A percentile compares a stretch with the other conserved stretches of the same genome.
Conservation (phyloP, 208 protist species). For the Leishmania martiniquensis region DNA sequence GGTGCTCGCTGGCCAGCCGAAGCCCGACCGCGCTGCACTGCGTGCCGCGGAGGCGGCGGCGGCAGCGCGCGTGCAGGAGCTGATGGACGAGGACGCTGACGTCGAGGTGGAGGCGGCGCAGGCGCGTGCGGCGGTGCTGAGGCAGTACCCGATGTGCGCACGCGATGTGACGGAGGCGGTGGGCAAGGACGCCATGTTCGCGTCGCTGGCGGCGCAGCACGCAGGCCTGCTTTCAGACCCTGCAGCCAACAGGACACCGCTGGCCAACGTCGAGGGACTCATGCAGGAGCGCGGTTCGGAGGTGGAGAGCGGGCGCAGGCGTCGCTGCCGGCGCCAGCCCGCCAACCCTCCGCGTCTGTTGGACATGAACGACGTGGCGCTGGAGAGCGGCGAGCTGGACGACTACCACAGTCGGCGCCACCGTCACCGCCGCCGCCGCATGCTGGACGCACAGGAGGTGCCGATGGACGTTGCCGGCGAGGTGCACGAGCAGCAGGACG, state of each 20-base stretch:
- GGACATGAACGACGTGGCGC: no score
- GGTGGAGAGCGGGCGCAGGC: no score
- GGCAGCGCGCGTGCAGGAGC: conserved; percentile 13
- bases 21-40: no score
- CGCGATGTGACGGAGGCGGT: conserved; percentile 50
- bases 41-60: no score
- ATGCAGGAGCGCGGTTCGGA: conserved; percentile 36
- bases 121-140: conserved; percentile 5
- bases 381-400: no score
- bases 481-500: conserved; percentile 18
- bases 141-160: conserved; percentile 7
- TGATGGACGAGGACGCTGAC: conserved; percentile 10
- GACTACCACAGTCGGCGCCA: no score
- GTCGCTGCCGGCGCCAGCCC: no score
- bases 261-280: conserved; percentile 25
- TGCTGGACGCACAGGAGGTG: no score
- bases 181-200: conserved; percentile 39
- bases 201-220: conserved; percentile 24
- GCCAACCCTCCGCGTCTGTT: no score
- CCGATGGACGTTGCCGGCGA: conserved; percentile 18
- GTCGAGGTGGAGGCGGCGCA: conserved; percentile 6
- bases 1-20: no score
- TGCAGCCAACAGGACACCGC: conserved; percentile 3
- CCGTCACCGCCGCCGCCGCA: no score
- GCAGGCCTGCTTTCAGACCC: conserved; percentile 29